Evolutionary conservation across 1,284 basidiomycete genomes (phyloP), one percentile per base, ranked within the genome.

Genomic region (Apiotrichum laibachii): DNA sequence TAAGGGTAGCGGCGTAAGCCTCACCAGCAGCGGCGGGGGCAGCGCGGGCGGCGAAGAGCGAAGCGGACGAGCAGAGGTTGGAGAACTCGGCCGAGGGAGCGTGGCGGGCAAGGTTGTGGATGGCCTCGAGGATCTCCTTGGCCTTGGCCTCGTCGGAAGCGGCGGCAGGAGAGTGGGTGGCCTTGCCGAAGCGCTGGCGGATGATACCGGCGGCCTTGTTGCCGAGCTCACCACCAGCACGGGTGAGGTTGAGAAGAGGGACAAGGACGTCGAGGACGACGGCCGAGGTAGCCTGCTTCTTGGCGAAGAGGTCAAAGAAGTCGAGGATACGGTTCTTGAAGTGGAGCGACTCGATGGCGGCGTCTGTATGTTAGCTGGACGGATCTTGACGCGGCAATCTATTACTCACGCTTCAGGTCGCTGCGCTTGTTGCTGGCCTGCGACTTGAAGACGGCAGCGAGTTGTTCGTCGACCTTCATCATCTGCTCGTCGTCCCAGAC

Each of bases 301-400:
- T 88, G 60, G 89, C 80, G 77, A 86, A 94, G 22, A 85, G 85
- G 61, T 96, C 93, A 55, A 96, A 83, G 16, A 98, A 84, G 76
- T 97, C 94, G 13, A 98, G 86, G 33, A 96, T 88, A 35, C 93
- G 87, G 77, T 90, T 93, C 78, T 96, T 96, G 85, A 96, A 94
- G 73, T 94, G 88, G 7, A 90, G 88, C 1, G 90, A 89, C 79
- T 93, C 88, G 60, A 70, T 71, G 53, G 72, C 70, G 13, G 72
- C 66, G 59, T 74, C 72, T 76, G 57, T 18, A 40, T 18, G 43
- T 58, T 22, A 57, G 53, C 35, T 10, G 18, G 26, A 31, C 7
- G 3, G 26, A 31, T 31, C 26, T n/a, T n/a, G 26, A 31, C 7
- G 26, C 26, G 6, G 11, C 5, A 9, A 13, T 9, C 7, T 9